phyloP scores from a whole-genome alignment of 2,329 filamentous ascomycete genomes.

The Botryosphaeria dothidea region DNA sequence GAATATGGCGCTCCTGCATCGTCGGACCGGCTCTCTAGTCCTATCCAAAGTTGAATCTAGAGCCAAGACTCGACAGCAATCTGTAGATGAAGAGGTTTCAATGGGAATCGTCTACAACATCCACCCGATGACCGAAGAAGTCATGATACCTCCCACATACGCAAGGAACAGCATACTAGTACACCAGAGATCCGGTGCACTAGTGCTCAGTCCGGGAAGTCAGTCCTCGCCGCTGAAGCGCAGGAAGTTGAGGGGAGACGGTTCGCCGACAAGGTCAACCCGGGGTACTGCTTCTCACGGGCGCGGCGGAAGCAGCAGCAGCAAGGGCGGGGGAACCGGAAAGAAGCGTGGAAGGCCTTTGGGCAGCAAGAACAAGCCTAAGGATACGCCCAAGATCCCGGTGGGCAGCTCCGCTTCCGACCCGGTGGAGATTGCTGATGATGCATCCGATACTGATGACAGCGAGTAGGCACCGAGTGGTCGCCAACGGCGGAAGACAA shows the following conservation, averaged over 20 bases:
- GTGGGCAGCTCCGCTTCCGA: not conserved
- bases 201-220: not conserved
- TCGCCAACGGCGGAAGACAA: not conserved
- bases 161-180: not conserved
- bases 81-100: not conserved
- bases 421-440: not conserved
- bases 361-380: not conserved
- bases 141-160: not conserved
- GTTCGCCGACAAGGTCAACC: no score
- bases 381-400: not conserved
- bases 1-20: not conserved
- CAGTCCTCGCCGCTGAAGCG: not conserved
- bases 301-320: not conserved
- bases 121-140: not conserved
- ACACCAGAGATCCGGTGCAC: not conserved
- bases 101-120: not conserved
- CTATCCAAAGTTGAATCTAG: not conserved
- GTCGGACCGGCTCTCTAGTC: not conserved
- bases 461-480: not conserved
- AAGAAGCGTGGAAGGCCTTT: not conserved
- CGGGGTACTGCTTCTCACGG: no score
- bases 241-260: not conserved
- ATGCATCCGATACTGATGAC: not conserved
- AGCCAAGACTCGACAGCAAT: no score
- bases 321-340: not conserved